A percentile compares a stretch with the other conserved stretches of the same genome.
These are phyloP conservation scores for Xylaria polymorpha DNA, from an alignment of 2,329 filamentous ascomycete species.

Conservation along the genomic window DNA sequence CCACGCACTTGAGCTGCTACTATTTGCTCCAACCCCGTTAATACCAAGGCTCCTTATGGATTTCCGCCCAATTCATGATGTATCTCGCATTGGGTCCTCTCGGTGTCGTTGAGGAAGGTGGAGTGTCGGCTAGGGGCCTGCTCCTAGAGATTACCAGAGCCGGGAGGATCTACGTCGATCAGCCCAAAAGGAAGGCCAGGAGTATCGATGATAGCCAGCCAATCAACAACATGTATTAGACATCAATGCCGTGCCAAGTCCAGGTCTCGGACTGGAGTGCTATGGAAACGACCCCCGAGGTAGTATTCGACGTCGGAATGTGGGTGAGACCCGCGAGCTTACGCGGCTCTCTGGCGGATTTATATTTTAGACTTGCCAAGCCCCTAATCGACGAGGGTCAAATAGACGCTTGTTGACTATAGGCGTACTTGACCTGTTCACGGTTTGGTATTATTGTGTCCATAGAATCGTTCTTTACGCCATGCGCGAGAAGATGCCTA, in stretches of 20 bases:
- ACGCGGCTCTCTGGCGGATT: conserved; percentile 26
- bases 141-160: background rate
- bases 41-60: background rate
- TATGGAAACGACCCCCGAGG: conserved; percentile 11
- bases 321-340: conserved; percentile 27
- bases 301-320: conserved; percentile 26
- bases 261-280: background rate
- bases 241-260: conserved; percentile 26
- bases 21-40: conserved; percentile 18
- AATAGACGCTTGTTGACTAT: background rate
- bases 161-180: conserved; percentile 19
- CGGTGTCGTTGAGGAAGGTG: conserved; percentile 19
- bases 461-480: background rate
- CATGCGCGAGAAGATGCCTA: background rate
- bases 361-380: conserved; percentile 27
- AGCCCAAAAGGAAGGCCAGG: conserved; percentile 8
- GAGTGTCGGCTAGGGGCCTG: conserved; percentile 6
- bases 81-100: conserved; percentile 13
- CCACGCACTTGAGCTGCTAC: background rate
- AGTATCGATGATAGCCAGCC: conserved; percentile 10
- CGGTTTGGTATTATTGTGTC: background rate
- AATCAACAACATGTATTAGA: conserved; percentile 29
- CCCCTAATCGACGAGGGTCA: conserved; percentile 1
- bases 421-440: background rate
- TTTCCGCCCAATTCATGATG: conserved; percentile 9